Percentiles rank a stretch among this genome's conserved stretches.
These are phyloP conservation scores for Eucalyptus marginata DNA, from an alignment of 345 rosid genomes.

Conservation along the genomic window DNA sequence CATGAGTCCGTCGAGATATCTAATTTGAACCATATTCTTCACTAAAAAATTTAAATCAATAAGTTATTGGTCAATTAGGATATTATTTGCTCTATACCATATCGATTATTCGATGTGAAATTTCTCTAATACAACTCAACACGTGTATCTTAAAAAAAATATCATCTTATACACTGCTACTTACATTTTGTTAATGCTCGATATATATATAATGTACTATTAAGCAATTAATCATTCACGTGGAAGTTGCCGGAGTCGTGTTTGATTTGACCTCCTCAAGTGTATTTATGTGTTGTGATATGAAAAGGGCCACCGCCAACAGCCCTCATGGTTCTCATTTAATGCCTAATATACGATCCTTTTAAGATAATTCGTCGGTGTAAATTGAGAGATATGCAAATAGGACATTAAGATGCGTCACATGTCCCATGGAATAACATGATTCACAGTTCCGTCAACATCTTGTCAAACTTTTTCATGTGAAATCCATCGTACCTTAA, in stretches of 20 bases:
- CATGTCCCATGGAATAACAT: background rate
- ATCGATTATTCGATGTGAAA: too few species aligned
- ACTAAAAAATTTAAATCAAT: too few species aligned
- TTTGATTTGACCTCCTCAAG: background rate
- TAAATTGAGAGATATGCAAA: background rate
- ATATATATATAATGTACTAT: background rate
- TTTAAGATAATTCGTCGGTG: rapidly evolving
- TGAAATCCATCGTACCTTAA: background rate
- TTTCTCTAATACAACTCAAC: too few species aligned
- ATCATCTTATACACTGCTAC: background rate
- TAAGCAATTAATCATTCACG: background rate
- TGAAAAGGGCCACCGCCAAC: background rate
- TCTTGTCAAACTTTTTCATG: background rate
- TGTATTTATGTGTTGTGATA: background rate
- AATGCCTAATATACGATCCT: background rate
- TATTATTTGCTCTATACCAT: too few species aligned
- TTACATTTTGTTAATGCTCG: background rate
- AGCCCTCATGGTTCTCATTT: too few species aligned
- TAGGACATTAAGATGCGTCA: background rate
- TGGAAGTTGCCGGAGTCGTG: background rate
- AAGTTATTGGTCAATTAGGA: background rate
- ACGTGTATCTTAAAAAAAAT: background rate
- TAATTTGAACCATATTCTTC: background rate
- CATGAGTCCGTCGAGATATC: rapidly evolving
- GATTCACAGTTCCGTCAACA: background rate